Evolutionary conservation across 306 rosid genomes (phyloP).

Genomic region (Rosa persica): DNA sequence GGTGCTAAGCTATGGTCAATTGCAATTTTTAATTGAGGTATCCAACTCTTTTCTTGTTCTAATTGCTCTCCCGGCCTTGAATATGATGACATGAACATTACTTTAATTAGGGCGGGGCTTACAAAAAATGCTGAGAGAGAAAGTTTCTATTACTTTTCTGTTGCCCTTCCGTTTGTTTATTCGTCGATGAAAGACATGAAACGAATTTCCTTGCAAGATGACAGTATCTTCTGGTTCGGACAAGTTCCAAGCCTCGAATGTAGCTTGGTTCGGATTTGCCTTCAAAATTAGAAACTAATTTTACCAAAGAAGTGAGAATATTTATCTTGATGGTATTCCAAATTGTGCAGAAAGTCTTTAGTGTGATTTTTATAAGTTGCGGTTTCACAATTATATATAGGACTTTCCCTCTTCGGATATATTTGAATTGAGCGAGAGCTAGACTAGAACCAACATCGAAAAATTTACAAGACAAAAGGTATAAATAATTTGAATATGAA

Average conservation of each 20-base stretch:
- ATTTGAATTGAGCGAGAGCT: no score
- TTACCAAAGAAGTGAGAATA: neutral
- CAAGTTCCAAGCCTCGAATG: neutral
- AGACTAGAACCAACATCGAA: neutral
- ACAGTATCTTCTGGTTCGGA: conserved; percentile 16
- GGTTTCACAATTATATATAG: no score
- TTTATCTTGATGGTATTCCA: neutral
- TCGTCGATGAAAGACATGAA: conserved; percentile 25
- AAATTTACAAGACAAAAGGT: neutral
- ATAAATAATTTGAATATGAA: neutral
- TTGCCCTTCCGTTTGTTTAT: neutral
- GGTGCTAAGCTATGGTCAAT: conserved; percentile 12
- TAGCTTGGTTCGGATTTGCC: conserved; percentile 1
- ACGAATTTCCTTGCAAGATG: neutral
- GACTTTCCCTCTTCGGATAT: no score
- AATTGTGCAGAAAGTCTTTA: no score
- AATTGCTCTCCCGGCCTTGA: conserved; percentile 20
- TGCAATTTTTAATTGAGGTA: conserved; percentile 1
- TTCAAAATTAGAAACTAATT: neutral
- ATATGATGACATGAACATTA: conserved; percentile 17
- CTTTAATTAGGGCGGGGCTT: conserved; percentile 17
- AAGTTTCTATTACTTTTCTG: neutral
- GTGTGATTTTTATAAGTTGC: no score
- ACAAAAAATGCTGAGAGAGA: conserved; percentile 27
- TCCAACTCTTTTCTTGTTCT: conserved; percentile 17